Percentiles rank a stretch among this genome's conserved stretches.
Conservation (phyloP, 306 rosid species). For the Vigna nakashimae region DNA sequence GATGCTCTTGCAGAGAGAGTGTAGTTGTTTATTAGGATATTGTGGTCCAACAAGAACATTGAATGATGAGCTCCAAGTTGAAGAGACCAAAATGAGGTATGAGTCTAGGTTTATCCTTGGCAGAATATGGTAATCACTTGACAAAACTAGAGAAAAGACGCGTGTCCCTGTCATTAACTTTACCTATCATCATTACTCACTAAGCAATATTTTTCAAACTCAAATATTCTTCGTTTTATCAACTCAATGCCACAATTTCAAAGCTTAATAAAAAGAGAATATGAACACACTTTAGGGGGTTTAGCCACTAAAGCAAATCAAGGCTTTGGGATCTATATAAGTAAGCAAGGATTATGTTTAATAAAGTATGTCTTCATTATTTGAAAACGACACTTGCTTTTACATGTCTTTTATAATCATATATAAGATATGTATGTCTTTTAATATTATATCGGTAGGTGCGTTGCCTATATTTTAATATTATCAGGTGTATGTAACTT, state of each 20-base stretch:
- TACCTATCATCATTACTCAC: constrained; percentile 53
- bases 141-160: constrained; percentile 45
- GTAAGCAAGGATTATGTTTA: constrained; percentile 40
- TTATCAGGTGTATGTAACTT: not conserved
- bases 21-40: constrained; percentile 30
- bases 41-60: constrained; percentile 37
- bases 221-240: constrained; percentile 43
- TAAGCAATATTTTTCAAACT: constrained; percentile 43
- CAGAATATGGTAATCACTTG: constrained; percentile 40
- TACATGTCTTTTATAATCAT: not conserved
- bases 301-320: constrained; percentile 33
- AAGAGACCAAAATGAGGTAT: constrained; percentile 44
- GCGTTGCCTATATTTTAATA: not conserved
- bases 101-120: constrained; percentile 44
- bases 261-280: constrained; percentile 32
- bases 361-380: constrained; percentile 40
- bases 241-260: constrained; percentile 36
- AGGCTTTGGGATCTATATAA: constrained; percentile 39
- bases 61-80: constrained; percentile 22
- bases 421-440: not conserved
- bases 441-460: not conserved
- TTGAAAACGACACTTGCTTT: constrained; percentile 33
- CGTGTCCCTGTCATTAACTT: constrained; percentile 59
- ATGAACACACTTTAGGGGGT: constrained; percentile 47
- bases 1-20: constrained; percentile 37